phyloP scores from a whole-genome alignment of 768 basidiomycete species.

The Dioszegia hungarica region DNA sequence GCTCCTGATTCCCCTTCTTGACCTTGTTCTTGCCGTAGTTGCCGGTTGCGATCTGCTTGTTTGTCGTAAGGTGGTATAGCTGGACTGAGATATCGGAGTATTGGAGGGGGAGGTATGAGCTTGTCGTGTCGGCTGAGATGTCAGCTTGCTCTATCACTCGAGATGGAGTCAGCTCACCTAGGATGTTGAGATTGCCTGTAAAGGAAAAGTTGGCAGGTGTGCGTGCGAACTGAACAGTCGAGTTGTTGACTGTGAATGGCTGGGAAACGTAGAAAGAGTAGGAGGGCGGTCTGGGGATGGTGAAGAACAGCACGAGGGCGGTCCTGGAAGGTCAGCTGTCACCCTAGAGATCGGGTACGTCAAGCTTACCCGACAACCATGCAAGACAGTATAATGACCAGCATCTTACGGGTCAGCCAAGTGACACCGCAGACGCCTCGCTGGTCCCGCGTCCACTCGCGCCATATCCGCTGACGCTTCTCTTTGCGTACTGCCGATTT shows the following conservation, averaged over 20 bases:
- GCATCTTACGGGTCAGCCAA: constrained; percentile 67
- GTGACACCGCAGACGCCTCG: constrained; percentile 67
- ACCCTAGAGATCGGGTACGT: constrained; percentile 27
- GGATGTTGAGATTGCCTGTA: constrained; percentile 66
- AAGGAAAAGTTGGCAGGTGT: constrained; percentile 86
- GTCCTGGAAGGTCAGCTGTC: constrained; percentile 52
- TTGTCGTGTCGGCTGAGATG: constrained; percentile 59
- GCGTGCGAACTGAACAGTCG: constrained; percentile 61
- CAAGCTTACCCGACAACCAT: constrained; percentile 61
- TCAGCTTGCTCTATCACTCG: not conserved
- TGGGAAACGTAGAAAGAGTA: constrained; percentile 60
- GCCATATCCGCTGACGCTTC: constrained; percentile 61
- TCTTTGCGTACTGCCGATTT: constrained; percentile 55
- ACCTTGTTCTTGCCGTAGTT: constrained; percentile 59
- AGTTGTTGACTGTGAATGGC: constrained; percentile 57
- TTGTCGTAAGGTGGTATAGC: constrained; percentile 66
- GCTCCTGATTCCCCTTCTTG: constrained; percentile 63
- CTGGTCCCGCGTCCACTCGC: constrained; percentile 71
- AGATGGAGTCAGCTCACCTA: constrained; percentile 47
- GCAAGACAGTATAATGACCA: constrained; percentile 58
- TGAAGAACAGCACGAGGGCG: constrained; percentile 68
- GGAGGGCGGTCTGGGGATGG: constrained; percentile 73
- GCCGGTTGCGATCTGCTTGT: constrained; percentile 64
- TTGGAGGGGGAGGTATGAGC: constrained; percentile 71
- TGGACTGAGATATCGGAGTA: constrained; percentile 64